A percentile compares a stretch with the other conserved stretches of the same genome.
phyloP scores from a whole-genome alignment of 2,329 filamentous ascomycete species.

The Chalaropsis thielavioides region DNA sequence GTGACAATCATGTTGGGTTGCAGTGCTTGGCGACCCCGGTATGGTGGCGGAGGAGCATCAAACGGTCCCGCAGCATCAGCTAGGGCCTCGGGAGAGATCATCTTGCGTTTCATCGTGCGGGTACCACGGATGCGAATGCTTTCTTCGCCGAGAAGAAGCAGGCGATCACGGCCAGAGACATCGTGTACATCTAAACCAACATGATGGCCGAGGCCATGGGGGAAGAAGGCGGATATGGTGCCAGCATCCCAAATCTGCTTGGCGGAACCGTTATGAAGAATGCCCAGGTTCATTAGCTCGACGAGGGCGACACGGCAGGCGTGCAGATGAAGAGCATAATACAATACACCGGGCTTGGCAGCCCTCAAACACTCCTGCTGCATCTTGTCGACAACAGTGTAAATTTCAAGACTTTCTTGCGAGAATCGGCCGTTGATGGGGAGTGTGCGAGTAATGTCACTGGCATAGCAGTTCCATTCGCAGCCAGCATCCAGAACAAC shows the following conservation, averaged over 20 bases:
- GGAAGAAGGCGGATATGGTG: constrained; percentile 48
- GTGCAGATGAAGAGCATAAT: constrained; percentile 55
- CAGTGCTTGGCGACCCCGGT: constrained; percentile 30
- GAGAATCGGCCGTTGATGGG: constrained; percentile 59
- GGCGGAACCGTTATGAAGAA: constrained; percentile 48
- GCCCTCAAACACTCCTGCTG: constrained; percentile 57
- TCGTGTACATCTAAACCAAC: constrained; percentile 53
- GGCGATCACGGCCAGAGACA: constrained; percentile 30
- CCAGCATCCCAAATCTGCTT: constrained; percentile 40
- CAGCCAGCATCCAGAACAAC: constrained; percentile 78
- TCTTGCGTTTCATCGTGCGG: constrained; percentile 27
- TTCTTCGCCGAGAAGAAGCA: constrained; percentile 25
- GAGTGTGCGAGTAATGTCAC: constrained; percentile 79
- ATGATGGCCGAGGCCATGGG: constrained; percentile 51
- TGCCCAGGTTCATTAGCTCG: constrained; percentile 56
- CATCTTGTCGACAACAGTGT: constrained; percentile 68
- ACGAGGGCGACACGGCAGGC: constrained; percentile 59
- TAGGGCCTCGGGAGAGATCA: constrained; percentile 28
- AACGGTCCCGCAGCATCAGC: constrained; percentile 14
- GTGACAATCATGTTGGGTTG: constrained; percentile 56
- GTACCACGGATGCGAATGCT: constrained; percentile 23
- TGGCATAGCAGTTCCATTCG: constrained; percentile 74
- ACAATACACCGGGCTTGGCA: constrained; percentile 54
- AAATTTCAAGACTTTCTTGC: constrained; percentile 54
- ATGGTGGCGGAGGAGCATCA: constrained; percentile 21